These are phyloP conservation scores for Haematococcus lacustris DNA, from an alignment of 139 green algal genomes.

Conservation along the genomic window DNA sequence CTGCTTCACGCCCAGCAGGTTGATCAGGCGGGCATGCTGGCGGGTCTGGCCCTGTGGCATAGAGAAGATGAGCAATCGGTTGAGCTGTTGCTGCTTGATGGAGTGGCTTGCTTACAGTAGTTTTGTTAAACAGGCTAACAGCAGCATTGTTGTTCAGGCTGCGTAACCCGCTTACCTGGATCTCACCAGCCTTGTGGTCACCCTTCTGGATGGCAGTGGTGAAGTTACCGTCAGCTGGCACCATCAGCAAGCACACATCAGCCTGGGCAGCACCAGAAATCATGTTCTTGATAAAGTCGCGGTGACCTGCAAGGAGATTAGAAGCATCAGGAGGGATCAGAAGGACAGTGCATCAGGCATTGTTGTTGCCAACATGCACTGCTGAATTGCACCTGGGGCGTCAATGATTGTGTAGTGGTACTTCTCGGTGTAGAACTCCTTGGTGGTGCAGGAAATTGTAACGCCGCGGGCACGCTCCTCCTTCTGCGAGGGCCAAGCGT, in stretches of 20 bases:
- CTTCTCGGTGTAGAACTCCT: conserved; percentile 99
- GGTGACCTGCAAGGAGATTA: conserved; percentile 73
- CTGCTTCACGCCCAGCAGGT: conserved; percentile 97
- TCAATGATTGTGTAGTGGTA: conserved; percentile 99
- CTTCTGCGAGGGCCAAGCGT: no score
- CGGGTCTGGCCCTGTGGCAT: conserved; percentile 98
- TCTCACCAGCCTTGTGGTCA: conserved; percentile 91
- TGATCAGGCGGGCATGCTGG: conserved; percentile 96
- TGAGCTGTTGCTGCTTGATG: no score
- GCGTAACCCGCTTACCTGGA: no score
- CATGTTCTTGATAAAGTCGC: conserved; percentile 99
- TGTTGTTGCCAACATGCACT: no score
- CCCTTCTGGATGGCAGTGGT: conserved; percentile 96
- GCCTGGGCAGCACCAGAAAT: conserved; percentile 96
- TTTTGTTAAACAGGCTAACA: no score
- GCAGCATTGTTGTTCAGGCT: no score
- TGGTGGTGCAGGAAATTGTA: conserved; percentile 95
- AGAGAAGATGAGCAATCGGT: no score
- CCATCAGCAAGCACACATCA: conserved; percentile 85
- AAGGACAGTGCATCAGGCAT: no score
- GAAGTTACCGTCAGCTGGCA: conserved; percentile 89
- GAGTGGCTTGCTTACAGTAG: no score
- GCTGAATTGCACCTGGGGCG: conserved; percentile 74
- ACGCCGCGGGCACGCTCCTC: conserved; percentile 90
- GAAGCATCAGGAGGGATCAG: no score